Conservation (phyloP, 257 asterid species). For the Rauvolfia tetraphylla region DNA sequence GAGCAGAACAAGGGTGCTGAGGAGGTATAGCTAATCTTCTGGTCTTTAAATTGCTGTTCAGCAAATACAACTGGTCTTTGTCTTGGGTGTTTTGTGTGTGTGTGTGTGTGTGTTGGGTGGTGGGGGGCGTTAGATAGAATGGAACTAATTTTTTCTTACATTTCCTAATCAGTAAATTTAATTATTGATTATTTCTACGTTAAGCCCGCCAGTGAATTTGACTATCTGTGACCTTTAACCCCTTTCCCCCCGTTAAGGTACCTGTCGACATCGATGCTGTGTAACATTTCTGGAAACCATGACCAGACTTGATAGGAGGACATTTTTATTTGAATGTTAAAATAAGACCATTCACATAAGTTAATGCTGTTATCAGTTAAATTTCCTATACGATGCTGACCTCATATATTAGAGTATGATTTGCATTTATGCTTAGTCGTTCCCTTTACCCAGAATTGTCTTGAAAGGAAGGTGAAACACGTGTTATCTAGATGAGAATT, state of each 20-base stretch:
- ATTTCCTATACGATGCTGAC: neutral
- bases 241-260: neutral
- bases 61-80: no score
- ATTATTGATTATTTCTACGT: no score
- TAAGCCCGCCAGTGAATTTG: neutral
- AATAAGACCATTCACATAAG: neutral
- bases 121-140: no score
- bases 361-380: neutral
- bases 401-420: neutral
- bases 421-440: neutral
- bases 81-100: no score
- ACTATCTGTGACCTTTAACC: neutral
- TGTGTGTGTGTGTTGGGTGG: no score
- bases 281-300: neutral
- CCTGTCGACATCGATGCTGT: neutral
- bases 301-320: neutral
- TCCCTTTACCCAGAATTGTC: neutral
- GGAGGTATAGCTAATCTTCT: constrained; percentile 42
- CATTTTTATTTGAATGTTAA: neutral
- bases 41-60: constrained; percentile 2
- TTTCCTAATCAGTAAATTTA: no score
- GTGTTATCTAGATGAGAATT: neutral
- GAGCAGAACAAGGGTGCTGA: constrained; percentile 35
- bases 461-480: neutral
- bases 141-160: no score